Conservation (phyloP, 352 stramenopile genomes). For the Paralagenidium karlingii region DNA sequence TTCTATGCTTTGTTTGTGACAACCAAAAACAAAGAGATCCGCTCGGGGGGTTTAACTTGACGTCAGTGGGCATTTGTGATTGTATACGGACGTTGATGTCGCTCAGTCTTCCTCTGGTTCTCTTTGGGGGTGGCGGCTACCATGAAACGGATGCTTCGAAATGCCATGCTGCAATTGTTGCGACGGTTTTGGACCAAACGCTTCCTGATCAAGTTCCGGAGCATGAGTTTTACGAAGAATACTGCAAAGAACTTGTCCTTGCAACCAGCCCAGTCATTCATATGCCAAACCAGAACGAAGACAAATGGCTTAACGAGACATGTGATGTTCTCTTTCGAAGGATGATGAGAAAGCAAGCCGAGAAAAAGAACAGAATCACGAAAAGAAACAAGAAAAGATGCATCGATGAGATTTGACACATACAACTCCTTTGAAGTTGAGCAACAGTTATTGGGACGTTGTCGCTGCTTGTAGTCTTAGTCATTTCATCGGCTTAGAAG, state of each 20-base stretch:
- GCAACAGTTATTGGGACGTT: too few relatives aligned
- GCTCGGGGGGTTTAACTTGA: constrained; percentile 37
- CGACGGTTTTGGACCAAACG: constrained; percentile 18
- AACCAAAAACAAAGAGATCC: constrained; percentile 8
- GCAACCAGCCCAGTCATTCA: constrained; percentile 10
- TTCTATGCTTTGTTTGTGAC: not conserved
- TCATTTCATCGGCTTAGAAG: too few relatives aligned
- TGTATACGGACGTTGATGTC: constrained; percentile 17
- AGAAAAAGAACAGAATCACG: too few relatives aligned
- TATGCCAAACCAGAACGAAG: constrained; percentile 11
- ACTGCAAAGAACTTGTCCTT: not conserved
- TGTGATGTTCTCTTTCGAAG: too few relatives aligned
- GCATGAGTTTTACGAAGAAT: constrained; percentile 43
- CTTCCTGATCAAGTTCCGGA: constrained; percentile 25
- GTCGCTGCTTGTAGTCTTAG: too few relatives aligned
- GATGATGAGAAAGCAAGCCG: too few relatives aligned
- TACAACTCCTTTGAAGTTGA: too few relatives aligned
- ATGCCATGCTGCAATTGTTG: constrained; percentile 31
- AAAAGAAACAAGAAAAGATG: too few relatives aligned
- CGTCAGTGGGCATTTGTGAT: constrained; percentile 16
- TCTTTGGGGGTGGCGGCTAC: constrained; percentile 57
- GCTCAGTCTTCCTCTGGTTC: constrained; percentile 23
- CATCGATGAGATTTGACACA: too few relatives aligned
- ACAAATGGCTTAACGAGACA: constrained; percentile 11
- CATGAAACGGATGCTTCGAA: constrained; percentile 40